A percentile compares a stretch with the other conserved stretches of the same genome.
phyloP scores from a whole-genome alignment of 176 grass and related monocot species.

The Calamus simplicifolius region DNA sequence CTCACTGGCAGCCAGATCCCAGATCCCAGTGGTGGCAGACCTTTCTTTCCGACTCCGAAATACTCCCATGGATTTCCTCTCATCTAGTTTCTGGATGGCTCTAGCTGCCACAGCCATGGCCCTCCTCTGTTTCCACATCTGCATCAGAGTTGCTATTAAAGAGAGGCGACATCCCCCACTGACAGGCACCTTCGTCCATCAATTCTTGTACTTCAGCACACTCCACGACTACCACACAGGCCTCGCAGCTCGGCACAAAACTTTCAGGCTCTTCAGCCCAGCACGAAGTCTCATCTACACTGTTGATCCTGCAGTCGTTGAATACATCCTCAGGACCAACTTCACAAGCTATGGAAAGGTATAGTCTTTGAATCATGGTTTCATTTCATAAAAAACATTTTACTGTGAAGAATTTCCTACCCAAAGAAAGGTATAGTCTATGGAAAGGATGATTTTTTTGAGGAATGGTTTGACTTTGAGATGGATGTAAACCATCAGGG shows the following conservation, averaged over 20 bases:
- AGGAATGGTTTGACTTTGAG: too few relatives aligned
- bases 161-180: conserved; percentile 38
- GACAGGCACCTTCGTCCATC: conserved; percentile 53
- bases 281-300: conserved; percentile 52
- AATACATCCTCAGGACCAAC: conserved; percentile 79
- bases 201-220: conserved; percentile 36
- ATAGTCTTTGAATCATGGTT: neutral
- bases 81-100: too few relatives aligned
- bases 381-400: too few relatives aligned
- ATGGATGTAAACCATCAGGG: too few relatives aligned
- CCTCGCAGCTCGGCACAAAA: conserved; percentile 36
- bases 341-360: conserved; percentile 74
- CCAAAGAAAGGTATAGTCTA: neutral
- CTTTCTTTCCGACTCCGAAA: too few relatives aligned
- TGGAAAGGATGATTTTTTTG: conserved; percentile 15
- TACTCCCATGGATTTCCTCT: too few relatives aligned
- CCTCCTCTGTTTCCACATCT: too few relatives aligned
- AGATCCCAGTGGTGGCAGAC: neutral
- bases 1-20: too few relatives aligned
- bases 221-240: conserved; percentile 39
- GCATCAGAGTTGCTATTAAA: too few relatives aligned
- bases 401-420: neutral
- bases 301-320: conserved; percentile 46
- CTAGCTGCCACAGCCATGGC: too few relatives aligned
- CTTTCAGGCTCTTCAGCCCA: conserved; percentile 51